These are phyloP conservation scores for Alternaria ethzedia DNA, from an alignment of 2,329 filamentous ascomycete species.

Conservation along the genomic window DNA sequence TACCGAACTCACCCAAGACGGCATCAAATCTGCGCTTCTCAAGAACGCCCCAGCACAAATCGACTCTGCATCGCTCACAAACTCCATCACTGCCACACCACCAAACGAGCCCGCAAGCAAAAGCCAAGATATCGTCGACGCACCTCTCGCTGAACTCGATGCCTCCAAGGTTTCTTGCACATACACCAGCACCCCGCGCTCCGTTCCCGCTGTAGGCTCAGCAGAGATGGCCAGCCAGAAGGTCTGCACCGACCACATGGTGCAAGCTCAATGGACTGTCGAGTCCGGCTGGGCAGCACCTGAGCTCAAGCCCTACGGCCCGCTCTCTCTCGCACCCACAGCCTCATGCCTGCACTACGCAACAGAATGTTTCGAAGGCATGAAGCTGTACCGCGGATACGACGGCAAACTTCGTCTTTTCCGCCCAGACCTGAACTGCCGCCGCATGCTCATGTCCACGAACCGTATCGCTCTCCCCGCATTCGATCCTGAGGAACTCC, in stretches of 20 bases:
- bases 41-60: constrained; percentile 41
- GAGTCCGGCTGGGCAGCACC: constrained; percentile 74
- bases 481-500: constrained; percentile 73
- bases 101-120: constrained; percentile 26
- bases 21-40: constrained; percentile 39
- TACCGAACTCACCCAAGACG: constrained; percentile 40
- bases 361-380: constrained; percentile 88
- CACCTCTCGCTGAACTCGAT: constrained; percentile 49
- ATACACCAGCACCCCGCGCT: constrained; percentile 50
- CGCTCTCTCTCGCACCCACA: constrained; percentile 78
- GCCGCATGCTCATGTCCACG: constrained; percentile 64
- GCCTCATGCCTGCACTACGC: constrained; percentile 86
- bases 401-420: constrained; percentile 79
- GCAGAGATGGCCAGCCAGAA: constrained; percentile 50
- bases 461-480: constrained; percentile 74
- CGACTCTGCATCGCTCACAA: constrained; percentile 31
- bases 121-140: constrained; percentile 14
- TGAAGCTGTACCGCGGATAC: constrained; percentile 73
- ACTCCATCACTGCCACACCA: constrained; percentile 32
- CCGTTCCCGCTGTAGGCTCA: constrained; percentile 51
- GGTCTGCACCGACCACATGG: constrained; percentile 84
- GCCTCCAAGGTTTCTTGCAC: constrained; percentile 53
- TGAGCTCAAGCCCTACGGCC: constrained; percentile 77
- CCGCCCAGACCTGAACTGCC: constrained; percentile 75
- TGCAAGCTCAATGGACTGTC: constrained; percentile 72